Base-by-base conservation (phyloP, 2,329 filamentous ascomycete species). In the Trichoderma atroviride region DNA sequence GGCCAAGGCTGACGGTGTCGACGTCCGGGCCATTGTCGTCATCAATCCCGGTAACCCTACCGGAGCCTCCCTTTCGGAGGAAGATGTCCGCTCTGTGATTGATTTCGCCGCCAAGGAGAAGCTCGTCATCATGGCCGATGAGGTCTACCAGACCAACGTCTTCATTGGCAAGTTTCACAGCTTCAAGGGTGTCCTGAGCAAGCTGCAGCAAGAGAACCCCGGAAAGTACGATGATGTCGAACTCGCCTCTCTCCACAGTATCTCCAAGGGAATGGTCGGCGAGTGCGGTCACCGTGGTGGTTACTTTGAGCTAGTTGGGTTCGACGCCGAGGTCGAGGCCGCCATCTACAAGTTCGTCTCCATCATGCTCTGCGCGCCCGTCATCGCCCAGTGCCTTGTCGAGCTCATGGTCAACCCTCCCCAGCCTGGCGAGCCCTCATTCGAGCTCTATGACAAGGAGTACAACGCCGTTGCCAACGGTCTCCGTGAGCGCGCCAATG, bases 41-140 rank as follows among this genome's bases (percentile, higher is more conserved):
- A 99, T 99, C 85, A 99, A 99, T 86, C 96, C 96, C 0, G 96
- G 96, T 70, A 99, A 99, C 83, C 96, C 96, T 4, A 99, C 96
- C 2, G 96, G 96, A 74, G 93, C 94, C 62, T 96, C 91, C 65
- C 87, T 99, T 22, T 85, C 90, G 43, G 87, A 91, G 73, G 86
- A 89, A 24, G 93, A 97, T 77, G 90, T 99, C 80, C 89, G 91
- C 76, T 86, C 87, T 63, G 92, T 98, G n/a, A 87, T 98, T 74
- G 89, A 96, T 73, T 91, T 97, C 72, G 95, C 96, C 50, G 90
- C 89, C 33, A 86, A 94, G 79, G 89, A 97, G 85, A 89, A 91
- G 75, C 87, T 99, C 31, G 94, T 98, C 68, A 85, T 98, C 73
- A 88, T 99, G 76, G 96, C 96, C 64, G 96, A 99, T 78, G 96